These are phyloP conservation scores for Urochloa ruziziensis DNA, from an alignment of 176 grass and related monocot genomes.

Conservation along the genomic window DNA sequence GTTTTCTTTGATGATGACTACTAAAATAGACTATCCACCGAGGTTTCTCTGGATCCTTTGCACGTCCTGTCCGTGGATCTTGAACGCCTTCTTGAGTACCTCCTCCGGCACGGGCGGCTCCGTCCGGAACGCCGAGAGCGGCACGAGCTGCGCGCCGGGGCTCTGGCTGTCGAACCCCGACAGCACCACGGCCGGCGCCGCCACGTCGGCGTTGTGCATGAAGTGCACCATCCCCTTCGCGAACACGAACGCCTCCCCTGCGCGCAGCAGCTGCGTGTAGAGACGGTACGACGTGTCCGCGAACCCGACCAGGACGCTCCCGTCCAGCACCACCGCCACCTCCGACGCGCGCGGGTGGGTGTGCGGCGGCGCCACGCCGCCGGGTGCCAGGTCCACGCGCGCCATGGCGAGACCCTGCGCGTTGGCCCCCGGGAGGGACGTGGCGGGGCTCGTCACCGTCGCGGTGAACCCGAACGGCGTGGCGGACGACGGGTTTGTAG, in stretches of 20 bases:
- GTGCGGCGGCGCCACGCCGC: slow-evolving; percentile 59
- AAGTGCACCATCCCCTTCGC: slow-evolving; percentile 56
- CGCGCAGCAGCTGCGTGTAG: slow-evolving; percentile 61
- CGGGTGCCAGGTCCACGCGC: slow-evolving; percentile 43
- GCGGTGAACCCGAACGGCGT: slow-evolving; percentile 47
- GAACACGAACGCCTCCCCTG: slow-evolving; percentile 69
- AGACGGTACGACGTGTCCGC: slow-evolving; percentile 63
- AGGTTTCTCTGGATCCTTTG: slow-evolving; percentile 57
- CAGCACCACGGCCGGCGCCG: slow-evolving; percentile 43
- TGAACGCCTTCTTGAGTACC: slow-evolving; percentile 50
- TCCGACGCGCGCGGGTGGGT: slow-evolving; percentile 67
- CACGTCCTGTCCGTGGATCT: slow-evolving; percentile 54
- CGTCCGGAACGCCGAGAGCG: slow-evolving; percentile 48
- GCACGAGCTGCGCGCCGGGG: slow-evolving; percentile 56
- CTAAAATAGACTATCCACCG: background rate
- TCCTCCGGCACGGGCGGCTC: slow-evolving; percentile 51
- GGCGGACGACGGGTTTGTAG: slow-evolving; percentile 5
- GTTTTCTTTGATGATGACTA: background rate
- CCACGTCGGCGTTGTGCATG: slow-evolving; percentile 41
- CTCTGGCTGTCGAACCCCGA: slow-evolving; percentile 67
- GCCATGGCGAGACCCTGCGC: slow-evolving; percentile 58
- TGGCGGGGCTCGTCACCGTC: slow-evolving; percentile 39
- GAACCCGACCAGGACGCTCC: slow-evolving; percentile 54
- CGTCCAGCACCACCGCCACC: slow-evolving; percentile 45
- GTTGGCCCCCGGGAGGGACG: slow-evolving; percentile 52